Conservation (phyloP, 192 early-diverging fungal species). For the Rhizoclosmatium sp. region DNA sequence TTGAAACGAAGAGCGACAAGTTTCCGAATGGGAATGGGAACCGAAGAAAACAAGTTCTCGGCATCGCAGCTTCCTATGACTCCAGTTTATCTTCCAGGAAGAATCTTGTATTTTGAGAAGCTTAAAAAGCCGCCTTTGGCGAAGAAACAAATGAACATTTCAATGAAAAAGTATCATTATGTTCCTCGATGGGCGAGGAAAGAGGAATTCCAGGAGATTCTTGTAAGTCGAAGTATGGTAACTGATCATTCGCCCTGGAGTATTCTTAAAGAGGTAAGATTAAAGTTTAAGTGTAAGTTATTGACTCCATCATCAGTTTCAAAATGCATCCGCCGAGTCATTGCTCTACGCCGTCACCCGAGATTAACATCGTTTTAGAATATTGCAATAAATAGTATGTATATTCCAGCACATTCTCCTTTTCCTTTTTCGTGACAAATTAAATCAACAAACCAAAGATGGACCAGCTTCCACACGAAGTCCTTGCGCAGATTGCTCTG, state of each 20-base stretch:
- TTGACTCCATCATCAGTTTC: slow-evolving; percentile 14
- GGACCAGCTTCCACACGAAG: too few relatives aligned
- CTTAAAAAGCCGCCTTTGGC: slow-evolving; percentile 38
- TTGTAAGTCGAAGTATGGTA: slow-evolving; percentile 43
- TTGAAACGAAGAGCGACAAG: slow-evolving; percentile 16
- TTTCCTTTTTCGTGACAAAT: too few relatives aligned
- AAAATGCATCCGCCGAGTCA: slow-evolving; percentile 34
- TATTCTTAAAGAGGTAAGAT: slow-evolving; percentile 37
- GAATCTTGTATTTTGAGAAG: slow-evolving; percentile 53
- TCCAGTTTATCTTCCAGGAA: slow-evolving; percentile 46
- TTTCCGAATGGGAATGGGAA: slow-evolving; percentile 20
- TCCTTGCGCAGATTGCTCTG: too few relatives aligned
- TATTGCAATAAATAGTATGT: too few relatives aligned
- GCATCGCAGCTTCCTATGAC: not conserved
- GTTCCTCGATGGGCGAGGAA: slow-evolving; percentile 41
- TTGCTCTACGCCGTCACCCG: slow-evolving; percentile 33
- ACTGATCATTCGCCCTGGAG: slow-evolving; percentile 44
- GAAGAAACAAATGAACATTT: slow-evolving; percentile 11
- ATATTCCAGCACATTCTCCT: too few relatives aligned
- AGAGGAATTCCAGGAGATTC: slow-evolving; percentile 48
- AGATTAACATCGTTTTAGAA: slow-evolving; percentile 5
- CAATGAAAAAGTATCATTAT: slow-evolving; percentile 42
- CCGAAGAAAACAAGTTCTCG: slow-evolving; percentile 9
- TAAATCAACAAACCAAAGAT: too few relatives aligned
- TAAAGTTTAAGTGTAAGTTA: not conserved